Evolutionary conservation across 208 protist species (phyloP).

Genomic region (Wallacemonas sp.): DNA sequence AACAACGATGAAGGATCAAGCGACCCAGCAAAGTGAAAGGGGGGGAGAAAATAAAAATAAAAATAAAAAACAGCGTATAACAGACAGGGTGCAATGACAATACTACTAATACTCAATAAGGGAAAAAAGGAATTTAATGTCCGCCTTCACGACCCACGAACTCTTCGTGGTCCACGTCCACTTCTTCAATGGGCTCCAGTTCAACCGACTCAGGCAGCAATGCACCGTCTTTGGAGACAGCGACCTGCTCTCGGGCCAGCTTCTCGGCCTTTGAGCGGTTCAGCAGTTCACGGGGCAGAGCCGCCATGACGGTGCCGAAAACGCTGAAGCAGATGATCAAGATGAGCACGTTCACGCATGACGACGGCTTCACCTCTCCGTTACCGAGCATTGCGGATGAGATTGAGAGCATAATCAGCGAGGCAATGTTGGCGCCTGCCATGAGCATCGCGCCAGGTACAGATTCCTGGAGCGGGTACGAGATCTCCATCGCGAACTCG

Average conservation of each 20-base stretch:
- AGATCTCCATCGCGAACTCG: slow-evolving; percentile 76
- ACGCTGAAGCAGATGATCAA: slow-evolving; percentile 44
- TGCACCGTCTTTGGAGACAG: neutral
- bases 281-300: slow-evolving; percentile 56
- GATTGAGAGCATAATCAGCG: slow-evolving; percentile 56
- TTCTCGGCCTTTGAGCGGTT: slow-evolving; percentile 43
- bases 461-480: slow-evolving; percentile 59
- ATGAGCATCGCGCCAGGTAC: slow-evolving; percentile 69
- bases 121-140: neutral
- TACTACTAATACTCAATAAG: too few species aligned
- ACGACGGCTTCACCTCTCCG: slow-evolving; percentile 22
- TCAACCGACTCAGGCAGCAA: neutral
- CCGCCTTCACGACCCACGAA: slow-evolving; percentile 9
- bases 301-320: slow-evolving; percentile 38
- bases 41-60: too few species aligned
- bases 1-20: too few species aligned
- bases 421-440: slow-evolving; percentile 64
- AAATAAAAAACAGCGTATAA: too few species aligned
- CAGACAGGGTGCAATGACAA: too few species aligned
- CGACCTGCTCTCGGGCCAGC: slow-evolving; percentile 16
- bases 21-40: too few species aligned
- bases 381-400: slow-evolving; percentile 57
- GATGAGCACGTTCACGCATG: slow-evolving; percentile 51
- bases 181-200: neutral
- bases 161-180: neutral